Conservation (phyloP, 164 flowering plant genomes). For the Dillenia turbinata region DNA sequence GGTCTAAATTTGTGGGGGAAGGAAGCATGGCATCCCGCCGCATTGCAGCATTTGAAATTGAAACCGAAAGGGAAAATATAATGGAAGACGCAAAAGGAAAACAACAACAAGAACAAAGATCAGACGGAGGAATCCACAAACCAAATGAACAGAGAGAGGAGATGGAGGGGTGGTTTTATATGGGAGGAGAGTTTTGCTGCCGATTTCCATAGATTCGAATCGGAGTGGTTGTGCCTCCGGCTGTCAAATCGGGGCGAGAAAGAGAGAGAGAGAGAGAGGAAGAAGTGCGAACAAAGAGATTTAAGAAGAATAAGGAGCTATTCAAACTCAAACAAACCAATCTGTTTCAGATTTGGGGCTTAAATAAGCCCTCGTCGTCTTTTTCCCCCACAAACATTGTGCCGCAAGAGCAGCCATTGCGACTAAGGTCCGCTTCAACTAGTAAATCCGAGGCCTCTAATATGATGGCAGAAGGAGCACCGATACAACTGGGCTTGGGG, state of each 20-base stretch:
- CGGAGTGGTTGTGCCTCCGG: conserved; percentile 50
- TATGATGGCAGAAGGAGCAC: too few species aligned
- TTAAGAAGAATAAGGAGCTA: conserved; percentile 3
- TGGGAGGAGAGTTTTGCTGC: conserved; percentile 30
- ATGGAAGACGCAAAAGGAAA: conserved; percentile 11
- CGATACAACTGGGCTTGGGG: too few species aligned
- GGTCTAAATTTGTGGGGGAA: too few species aligned
- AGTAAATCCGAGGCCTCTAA: too few species aligned
- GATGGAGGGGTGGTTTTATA: not conserved
- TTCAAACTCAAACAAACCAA: conserved; percentile 39
- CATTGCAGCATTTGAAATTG: too few species aligned
- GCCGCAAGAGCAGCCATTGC: too few species aligned
- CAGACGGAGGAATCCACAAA: conserved; percentile 10
- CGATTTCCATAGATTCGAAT: conserved; percentile 48
- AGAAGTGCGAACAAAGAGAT: not conserved
- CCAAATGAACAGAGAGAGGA: conserved; percentile 6
- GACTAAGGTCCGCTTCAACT: too few species aligned
- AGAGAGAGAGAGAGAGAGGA: not conserved
- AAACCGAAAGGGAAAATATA: conserved; percentile 3
- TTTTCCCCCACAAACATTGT: too few species aligned
- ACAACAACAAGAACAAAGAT: conserved; percentile 24
- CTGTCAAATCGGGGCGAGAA: not conserved
- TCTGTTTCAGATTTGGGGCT: conserved; percentile 58
- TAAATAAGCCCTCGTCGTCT: conserved; percentile 16
- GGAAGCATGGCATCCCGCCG: too few species aligned